Evolutionary conservation across 495 filamentous ascomycete species (phyloP), one percentile per base, ranked within the genome.

Genomic region (Aspergillus bertholletiae): DNA sequence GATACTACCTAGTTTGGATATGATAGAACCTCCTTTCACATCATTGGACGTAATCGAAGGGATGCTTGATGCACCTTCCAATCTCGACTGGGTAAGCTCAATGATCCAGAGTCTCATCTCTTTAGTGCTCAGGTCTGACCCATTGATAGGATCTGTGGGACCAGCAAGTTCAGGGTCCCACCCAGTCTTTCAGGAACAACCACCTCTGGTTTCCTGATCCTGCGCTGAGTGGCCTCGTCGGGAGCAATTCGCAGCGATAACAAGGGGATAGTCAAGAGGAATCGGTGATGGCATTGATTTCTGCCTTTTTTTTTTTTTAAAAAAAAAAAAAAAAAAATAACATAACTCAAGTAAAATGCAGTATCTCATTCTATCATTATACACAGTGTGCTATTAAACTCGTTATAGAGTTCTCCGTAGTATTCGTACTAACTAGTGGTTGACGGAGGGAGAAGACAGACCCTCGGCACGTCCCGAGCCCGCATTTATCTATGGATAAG

Each of bases 31-130:
- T 0, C 49, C 60, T 0, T 73, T 61, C 60, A 80, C 56, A 59
- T 80, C 56, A 51, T 67, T 68, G 57, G 79, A 55, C 63, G 65
- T 78, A 8, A 75, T 79, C 53, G 81, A 79, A 22, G 84, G 85
- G 3, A 75, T 83, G 75, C 77, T 77, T 17, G 68, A 67, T 28
- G 53, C 82, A 3, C 68, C 76, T 1, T 57, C 58, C 26, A 87
- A 84, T 58, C 75, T 92, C 58, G 85, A 92, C 67, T 92, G 88
- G 88, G 89, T 91, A 77, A 74, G 84, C 22, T 39, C 40, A 18
- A 11, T 12, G 17, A 17, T 3, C 1, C 9, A 4, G 1, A 28
- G 9, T 30, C 27, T 17, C 3, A 20, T 2, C 0, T 12, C 7
- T 22, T 21, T 5, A 11, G 46, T 5, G 3, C 30, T n/a, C 5